These are phyloP conservation scores for Pseudozyma tsukubaensis DNA, from an alignment of 1,284 basidiomycete species.

Conservation along the genomic window DNA sequence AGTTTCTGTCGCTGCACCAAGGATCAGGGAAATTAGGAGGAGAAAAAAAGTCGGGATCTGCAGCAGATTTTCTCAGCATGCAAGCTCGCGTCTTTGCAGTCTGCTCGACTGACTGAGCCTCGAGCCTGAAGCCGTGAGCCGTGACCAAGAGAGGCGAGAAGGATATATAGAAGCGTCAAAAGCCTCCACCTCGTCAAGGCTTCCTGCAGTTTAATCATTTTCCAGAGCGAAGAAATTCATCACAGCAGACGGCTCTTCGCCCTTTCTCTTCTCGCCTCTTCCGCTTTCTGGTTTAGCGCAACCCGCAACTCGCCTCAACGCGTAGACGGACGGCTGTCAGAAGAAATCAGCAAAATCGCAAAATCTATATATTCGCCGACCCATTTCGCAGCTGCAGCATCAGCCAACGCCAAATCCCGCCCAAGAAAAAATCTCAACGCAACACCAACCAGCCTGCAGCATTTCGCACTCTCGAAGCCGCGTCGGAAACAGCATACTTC, in stretches of 20 bases:
- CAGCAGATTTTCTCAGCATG: no score
- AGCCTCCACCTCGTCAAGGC: conserved; percentile 16
- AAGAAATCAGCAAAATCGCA: conserved; percentile 13
- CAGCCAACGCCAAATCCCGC: conserved; percentile 12
- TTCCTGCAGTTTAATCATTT: conserved; percentile 3
- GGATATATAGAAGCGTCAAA: conserved; percentile 4
- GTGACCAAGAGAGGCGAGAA: not conserved
- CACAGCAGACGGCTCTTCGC: no score
- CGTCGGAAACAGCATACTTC: not conserved
- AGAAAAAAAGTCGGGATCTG: conserved; percentile 3
- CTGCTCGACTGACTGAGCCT: conserved; percentile 3
- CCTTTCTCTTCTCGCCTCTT: not conserved
- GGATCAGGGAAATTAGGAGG: not conserved
- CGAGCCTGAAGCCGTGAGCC: no score
- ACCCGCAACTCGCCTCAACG: no score
- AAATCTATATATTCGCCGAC: conserved; percentile 45
- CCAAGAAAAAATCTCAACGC: not conserved
- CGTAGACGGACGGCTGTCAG: conserved; percentile 23
- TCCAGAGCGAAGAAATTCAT: no score
- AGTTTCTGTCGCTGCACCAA: no score
- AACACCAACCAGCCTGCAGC: not conserved
- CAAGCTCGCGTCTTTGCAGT: no score
- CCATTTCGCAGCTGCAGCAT: not conserved
- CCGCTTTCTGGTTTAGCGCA: no score
- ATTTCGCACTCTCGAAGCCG: no score